Conservation (phyloP, 176 grass and related monocot genomes). For the Aechmea fasciata region DNA sequence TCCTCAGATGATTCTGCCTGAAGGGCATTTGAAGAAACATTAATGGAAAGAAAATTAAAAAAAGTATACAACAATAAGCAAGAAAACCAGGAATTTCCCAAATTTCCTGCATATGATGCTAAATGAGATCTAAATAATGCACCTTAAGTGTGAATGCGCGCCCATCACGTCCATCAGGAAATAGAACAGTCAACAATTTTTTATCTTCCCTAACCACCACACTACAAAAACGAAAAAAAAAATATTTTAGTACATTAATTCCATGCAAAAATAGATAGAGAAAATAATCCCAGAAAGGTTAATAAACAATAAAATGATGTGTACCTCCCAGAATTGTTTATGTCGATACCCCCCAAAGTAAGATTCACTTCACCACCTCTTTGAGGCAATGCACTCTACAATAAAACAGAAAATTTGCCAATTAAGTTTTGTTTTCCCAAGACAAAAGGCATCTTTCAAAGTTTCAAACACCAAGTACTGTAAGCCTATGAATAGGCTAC, state of each 20-base stretch:
- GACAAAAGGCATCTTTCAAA: too few species aligned
- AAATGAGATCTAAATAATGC: conserved; percentile 4
- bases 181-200: conserved; percentile 88
- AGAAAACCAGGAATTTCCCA: too few species aligned
- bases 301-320: not conserved
- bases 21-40: not conserved
- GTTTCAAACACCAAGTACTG: too few species aligned
- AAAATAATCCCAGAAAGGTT: not conserved
- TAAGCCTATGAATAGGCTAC: not conserved
- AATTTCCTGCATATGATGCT: conserved; percentile 29
- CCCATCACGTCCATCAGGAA: conserved; percentile 93
- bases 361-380: conserved; percentile 85
- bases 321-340: conserved; percentile 99
- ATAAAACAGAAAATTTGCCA: conserved; percentile 24
- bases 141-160: conserved; percentile 99
- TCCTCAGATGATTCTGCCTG: conserved; percentile 59
- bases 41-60: not conserved
- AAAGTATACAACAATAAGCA: not conserved
- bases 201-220: conserved; percentile 99
- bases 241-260: not conserved
- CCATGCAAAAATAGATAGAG: not conserved
- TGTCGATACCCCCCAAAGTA: conserved; percentile 94
- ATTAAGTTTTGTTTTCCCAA: not conserved
- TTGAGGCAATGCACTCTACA: conserved; percentile 79
- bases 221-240: conserved; percentile 31